Percentiles rank a stretch among this genome's conserved stretches.
Evolutionary conservation across 306 rosid species (phyloP).

Genomic region (Trifolium pratense): DNA sequence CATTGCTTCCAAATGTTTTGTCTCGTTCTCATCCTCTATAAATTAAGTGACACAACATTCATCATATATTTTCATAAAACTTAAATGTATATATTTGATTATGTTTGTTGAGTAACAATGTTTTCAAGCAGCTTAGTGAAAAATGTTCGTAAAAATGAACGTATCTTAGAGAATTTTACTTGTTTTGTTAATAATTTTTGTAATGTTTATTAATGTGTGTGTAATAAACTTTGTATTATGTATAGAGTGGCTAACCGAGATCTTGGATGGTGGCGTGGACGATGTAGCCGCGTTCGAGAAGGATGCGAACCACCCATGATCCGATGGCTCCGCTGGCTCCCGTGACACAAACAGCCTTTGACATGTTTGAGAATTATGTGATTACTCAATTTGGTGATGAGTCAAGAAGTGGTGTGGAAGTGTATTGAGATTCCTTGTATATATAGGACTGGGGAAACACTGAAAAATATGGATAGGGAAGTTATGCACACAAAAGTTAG

Average conservation of each 20-base stretch:
- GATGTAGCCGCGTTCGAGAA: conserved; percentile 81
- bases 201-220: not conserved
- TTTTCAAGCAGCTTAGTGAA: not conserved
- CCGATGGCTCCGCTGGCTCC: conserved; percentile 95
- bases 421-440: not conserved
- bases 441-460: not conserved
- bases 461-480: not conserved
- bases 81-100: too few species aligned
- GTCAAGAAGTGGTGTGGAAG: not conserved
- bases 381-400: not conserved
- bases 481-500: not conserved
- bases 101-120: not conserved
- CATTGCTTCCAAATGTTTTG: conserved; percentile 72
- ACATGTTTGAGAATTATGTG: conserved; percentile 9
- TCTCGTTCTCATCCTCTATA: conserved; percentile 69
- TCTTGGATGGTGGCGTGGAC: conserved; percentile 84
- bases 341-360: conserved; percentile 79
- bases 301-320: conserved; percentile 81
- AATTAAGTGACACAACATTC: not conserved
- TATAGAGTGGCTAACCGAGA: conserved; percentile 49
- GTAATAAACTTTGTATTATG: not conserved
- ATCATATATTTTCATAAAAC: not conserved
- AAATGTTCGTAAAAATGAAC: not conserved
- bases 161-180: not conserved
- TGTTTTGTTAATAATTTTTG: not conserved